A percentile compares a stretch with the other conserved stretches of the same genome.
Evolutionary conservation across 805 yeast species (phyloP).

Genomic region (Cyberlindnera mycetangii): DNA sequence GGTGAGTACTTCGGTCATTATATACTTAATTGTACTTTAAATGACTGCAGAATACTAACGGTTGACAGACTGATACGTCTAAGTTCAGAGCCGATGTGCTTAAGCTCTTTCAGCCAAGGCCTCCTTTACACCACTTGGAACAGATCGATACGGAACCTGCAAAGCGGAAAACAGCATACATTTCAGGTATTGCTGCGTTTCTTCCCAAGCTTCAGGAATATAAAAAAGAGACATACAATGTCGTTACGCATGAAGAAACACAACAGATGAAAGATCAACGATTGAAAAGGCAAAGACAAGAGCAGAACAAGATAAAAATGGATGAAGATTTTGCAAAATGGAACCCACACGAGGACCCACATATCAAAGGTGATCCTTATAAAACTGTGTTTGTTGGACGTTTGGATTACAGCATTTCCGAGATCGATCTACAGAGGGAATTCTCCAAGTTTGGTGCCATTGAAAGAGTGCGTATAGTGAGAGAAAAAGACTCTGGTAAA

Average conservation of each 20-base stretch:
- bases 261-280: slow-evolving; percentile 29
- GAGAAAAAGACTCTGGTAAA: slow-evolving; percentile 48
- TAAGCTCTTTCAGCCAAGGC: slow-evolving; percentile 35
- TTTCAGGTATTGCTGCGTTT: slow-evolving; percentile 20
- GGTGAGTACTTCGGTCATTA: too few species aligned
- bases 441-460: slow-evolving; percentile 70
- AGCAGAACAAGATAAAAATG: slow-evolving; percentile 28
- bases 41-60: neutral
- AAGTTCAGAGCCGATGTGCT: slow-evolving; percentile 39
- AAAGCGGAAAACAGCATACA: slow-evolving; percentile 18
- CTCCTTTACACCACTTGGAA: slow-evolving; percentile 21
- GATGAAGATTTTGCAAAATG: slow-evolving; percentile 38
- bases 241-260: slow-evolving; percentile 29
- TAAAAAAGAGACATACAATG: slow-evolving; percentile 19
- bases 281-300: slow-evolving; percentile 26
- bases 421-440: slow-evolving; percentile 61
- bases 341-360: slow-evolving; percentile 57
- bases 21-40: neutral
- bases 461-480: slow-evolving; percentile 55
- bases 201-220: slow-evolving; percentile 29
- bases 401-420: slow-evolving; percentile 60
- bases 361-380: slow-evolving; percentile 68
- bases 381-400: slow-evolving; percentile 77
- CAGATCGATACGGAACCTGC: slow-evolving; percentile 21
- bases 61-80: slow-evolving; percentile 30